Percentiles rank a stretch among this genome's conserved stretches.
Conservation (phyloP, 805 yeast species). For the Barnettozyma botsteinii region DNA sequence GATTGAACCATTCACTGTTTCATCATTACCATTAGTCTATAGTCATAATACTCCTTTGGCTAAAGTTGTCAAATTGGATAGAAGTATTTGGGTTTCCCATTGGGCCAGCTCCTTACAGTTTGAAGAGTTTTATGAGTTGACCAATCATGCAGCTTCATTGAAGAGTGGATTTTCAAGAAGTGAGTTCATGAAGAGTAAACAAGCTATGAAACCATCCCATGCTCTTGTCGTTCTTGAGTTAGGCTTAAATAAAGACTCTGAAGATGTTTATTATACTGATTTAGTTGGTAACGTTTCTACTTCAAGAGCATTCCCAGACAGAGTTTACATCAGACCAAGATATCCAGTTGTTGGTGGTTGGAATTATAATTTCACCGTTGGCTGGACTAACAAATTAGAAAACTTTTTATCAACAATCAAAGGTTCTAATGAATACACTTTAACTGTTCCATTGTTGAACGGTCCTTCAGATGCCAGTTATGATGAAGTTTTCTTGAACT, state of each 20-base stretch:
- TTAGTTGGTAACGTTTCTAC: constrained; percentile 92
- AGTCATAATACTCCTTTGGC: constrained; percentile 62
- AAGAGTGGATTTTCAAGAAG: constrained; percentile 71
- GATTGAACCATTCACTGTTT: constrained; percentile 40
- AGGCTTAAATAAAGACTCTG: constrained; percentile 42
- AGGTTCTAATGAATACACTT: constrained; percentile 39
- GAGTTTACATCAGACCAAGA: constrained; percentile 68
- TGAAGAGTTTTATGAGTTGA: constrained; percentile 81
- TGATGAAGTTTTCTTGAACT: constrained; percentile 49
- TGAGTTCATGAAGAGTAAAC: constrained; percentile 60
- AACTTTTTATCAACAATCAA: constrained; percentile 42
- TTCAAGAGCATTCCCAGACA: constrained; percentile 35
- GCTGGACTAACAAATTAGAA: constrained; percentile 70
- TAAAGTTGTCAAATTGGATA: constrained; percentile 50
- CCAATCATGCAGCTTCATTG: constrained; percentile 70
- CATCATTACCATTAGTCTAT: constrained; percentile 53
- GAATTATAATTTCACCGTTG: constrained; percentile 91
- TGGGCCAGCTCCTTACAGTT: constrained; percentile 66
- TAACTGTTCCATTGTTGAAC: constrained; percentile 65
- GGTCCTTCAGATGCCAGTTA: constrained; percentile 70
- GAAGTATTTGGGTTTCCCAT: constrained; percentile 88
- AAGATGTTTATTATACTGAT: constrained; percentile 79
- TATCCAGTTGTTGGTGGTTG: constrained; percentile 96
- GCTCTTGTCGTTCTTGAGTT: constrained; percentile 59
- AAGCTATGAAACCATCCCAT: constrained; percentile 44